Percentiles rank a stretch among this genome's conserved stretches.
These are phyloP conservation scores for Schizopora paradoxa DNA, from an alignment of 1,284 basidiomycete genomes.

Conservation along the genomic window DNA sequence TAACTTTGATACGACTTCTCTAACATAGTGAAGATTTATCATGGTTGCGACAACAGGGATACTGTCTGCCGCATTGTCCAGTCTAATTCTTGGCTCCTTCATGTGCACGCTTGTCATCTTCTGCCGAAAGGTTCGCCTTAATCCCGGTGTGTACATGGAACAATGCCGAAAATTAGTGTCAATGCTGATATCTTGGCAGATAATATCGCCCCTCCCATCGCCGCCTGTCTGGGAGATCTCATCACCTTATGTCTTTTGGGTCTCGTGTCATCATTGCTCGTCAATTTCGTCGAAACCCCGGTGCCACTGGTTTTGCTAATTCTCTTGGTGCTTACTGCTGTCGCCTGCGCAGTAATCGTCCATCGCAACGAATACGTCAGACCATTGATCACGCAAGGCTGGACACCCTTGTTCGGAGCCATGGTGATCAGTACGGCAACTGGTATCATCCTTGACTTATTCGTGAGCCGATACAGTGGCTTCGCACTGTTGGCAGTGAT, in stretches of 20 bases:
- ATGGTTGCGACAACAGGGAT: slow-evolving; percentile 89
- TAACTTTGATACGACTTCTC: neutral
- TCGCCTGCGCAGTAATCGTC: slow-evolving; percentile 51
- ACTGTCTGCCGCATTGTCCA: slow-evolving; percentile 80
- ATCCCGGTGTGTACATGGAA: slow-evolving; percentile 62
- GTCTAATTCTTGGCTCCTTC: slow-evolving; percentile 82
- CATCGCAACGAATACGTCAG: slow-evolving; percentile 61
- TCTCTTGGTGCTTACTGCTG: slow-evolving; percentile 50
- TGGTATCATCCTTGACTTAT: slow-evolving; percentile 86
- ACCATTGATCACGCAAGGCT: slow-evolving; percentile 76
- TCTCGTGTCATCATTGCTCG: slow-evolving; percentile 56
- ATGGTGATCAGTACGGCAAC: slow-evolving; percentile 91
- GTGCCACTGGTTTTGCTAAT: slow-evolving; percentile 60
- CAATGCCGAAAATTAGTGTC: neutral
- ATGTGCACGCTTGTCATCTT: slow-evolving; percentile 86
- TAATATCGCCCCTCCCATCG: slow-evolving; percentile 93
- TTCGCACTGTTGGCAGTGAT: slow-evolving; percentile 88
- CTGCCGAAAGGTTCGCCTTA: slow-evolving; percentile 69
- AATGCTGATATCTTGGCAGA: slow-evolving; percentile 41
- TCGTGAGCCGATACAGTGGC: slow-evolving; percentile 82
- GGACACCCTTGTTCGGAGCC: slow-evolving; percentile 86
- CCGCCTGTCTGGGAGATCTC: slow-evolving; percentile 89
- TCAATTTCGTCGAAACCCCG: slow-evolving; percentile 59
- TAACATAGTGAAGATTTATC: slow-evolving; percentile 48
- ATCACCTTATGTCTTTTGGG: slow-evolving; percentile 82